Conservation (phyloP, 2,329 filamentous ascomycete species). For the Ceratocystis diversiconidia region DNA sequence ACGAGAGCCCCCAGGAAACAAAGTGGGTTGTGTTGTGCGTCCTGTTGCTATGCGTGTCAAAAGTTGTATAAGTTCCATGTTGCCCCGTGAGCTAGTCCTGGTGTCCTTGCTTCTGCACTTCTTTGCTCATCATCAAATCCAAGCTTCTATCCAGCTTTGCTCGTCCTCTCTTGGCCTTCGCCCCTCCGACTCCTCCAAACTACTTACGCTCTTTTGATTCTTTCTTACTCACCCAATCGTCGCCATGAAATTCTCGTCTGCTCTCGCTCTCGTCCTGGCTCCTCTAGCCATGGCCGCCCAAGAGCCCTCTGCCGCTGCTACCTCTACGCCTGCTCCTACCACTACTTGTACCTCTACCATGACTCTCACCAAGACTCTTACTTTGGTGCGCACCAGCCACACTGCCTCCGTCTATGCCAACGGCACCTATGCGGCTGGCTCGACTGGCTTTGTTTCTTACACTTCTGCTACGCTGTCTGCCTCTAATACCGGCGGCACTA, state of each 20-base stretch:
- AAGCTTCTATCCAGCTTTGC: not conserved
- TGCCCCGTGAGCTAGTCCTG: not conserved
- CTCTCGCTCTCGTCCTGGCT: slow-evolving; percentile 38
- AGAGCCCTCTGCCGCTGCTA: slow-evolving; percentile 17
- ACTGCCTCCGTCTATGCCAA: slow-evolving; percentile 27
- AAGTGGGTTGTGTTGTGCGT: not conserved
- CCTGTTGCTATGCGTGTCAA: not conserved
- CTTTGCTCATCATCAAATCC: not conserved
- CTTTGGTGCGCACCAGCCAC: slow-evolving; percentile 32
- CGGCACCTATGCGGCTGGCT: slow-evolving; percentile 25
- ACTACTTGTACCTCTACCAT: slow-evolving; percentile 27
- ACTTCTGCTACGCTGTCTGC: slow-evolving; percentile 22
- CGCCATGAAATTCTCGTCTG: slow-evolving; percentile 29
- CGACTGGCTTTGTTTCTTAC: slow-evolving; percentile 22
- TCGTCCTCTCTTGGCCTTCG: not conserved
- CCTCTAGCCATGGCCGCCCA: slow-evolving; percentile 39
- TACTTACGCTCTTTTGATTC: not conserved
- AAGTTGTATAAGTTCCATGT: not conserved
- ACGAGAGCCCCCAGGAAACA: not conserved
- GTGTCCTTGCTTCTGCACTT: not conserved
- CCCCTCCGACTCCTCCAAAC: not conserved
- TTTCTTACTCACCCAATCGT: slow-evolving; percentile 2
- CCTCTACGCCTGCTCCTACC: slow-evolving; percentile 21
- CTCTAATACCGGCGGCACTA: slow-evolving; percentile 22
- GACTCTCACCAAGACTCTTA: slow-evolving; percentile 37